Evolutionary conservation across 75 land plant genomes (phyloP).

Genomic region (Adiantum capillusveneris): DNA sequence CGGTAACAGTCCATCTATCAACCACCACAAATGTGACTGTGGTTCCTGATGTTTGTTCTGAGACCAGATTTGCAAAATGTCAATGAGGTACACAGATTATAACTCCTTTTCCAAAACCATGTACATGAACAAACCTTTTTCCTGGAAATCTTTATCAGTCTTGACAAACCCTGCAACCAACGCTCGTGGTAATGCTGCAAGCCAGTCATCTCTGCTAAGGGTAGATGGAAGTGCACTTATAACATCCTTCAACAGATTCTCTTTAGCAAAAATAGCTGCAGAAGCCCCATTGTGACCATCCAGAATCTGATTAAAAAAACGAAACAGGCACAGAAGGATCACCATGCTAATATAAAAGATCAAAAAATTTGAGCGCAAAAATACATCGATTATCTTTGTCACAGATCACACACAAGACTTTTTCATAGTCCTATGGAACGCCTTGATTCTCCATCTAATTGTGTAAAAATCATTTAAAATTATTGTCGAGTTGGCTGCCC

Average conservation of each 20-base stretch:
- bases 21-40: conserved; percentile 76
- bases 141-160: conserved; percentile 92
- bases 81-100: too few relatives aligned
- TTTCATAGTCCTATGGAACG: too few relatives aligned
- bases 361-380: too few relatives aligned
- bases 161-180: conserved; percentile 95
- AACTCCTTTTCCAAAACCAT: neutral
- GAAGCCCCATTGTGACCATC: conserved; percentile 97
- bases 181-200: conserved; percentile 84
- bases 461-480: too few relatives aligned
- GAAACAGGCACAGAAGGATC: too few relatives aligned
- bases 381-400: too few relatives aligned
- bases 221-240: conserved; percentile 73
- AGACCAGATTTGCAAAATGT: too few relatives aligned
- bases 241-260: conserved; percentile 80
- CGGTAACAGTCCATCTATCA: conserved; percentile 71
- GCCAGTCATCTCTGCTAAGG: conserved; percentile 87
- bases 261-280: conserved; percentile 89
- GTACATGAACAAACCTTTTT: conserved; percentile 38
- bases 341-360: too few relatives aligned
- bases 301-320: conserved; percentile 86
- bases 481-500: too few relatives aligned
- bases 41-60: conserved; percentile 78
- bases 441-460: too few relatives aligned
- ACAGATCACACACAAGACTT: too few relatives aligned